A percentile compares a stretch with the other conserved stretches of the same genome.
These are phyloP conservation scores for Massarina eburnea DNA, from an alignment of 2,329 filamentous ascomycete genomes.

Conservation along the genomic window DNA sequence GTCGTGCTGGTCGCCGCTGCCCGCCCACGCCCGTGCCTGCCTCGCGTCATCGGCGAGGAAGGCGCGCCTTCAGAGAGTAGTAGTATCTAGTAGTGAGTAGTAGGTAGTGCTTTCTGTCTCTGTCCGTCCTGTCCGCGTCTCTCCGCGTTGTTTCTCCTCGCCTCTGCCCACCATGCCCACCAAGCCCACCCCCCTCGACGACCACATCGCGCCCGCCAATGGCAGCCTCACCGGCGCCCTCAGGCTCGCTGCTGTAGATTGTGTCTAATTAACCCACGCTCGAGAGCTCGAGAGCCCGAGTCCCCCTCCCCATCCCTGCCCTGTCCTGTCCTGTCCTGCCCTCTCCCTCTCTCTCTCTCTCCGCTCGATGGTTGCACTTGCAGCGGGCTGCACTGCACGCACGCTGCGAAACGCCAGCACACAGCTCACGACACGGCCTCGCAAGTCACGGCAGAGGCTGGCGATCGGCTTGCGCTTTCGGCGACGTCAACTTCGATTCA, in stretches of 20 bases:
- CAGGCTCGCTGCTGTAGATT: conserved; percentile 6
- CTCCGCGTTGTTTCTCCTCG: not conserved
- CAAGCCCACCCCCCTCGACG: not conserved
- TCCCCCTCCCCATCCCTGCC: not conserved
- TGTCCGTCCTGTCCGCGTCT: not conserved
- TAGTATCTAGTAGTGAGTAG: not conserved
- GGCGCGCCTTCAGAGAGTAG: not conserved
- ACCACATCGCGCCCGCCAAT: conserved; percentile 8
- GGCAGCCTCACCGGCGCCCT: not conserved
- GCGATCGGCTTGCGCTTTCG: not conserved
- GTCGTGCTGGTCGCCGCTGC: not conserved
- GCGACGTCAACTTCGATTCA: not conserved
- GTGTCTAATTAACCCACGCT: conserved; percentile 15
- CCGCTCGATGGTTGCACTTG: conserved; percentile 4
- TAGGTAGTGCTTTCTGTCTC: not conserved
- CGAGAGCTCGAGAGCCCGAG: not conserved
- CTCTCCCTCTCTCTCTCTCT: not conserved
- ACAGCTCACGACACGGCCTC: not conserved
- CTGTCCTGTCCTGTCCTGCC: not conserved
- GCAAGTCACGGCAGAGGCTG: not conserved
- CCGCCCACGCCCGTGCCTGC: conserved; percentile 8
- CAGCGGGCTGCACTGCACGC: not conserved
- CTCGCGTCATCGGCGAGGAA: conserved; percentile 6
- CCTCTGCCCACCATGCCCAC: not conserved
- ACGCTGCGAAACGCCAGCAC: conserved; percentile 3